phyloP scores from a whole-genome alignment of 768 basidiomycete genomes.

The Scleroderma bovista region DNA sequence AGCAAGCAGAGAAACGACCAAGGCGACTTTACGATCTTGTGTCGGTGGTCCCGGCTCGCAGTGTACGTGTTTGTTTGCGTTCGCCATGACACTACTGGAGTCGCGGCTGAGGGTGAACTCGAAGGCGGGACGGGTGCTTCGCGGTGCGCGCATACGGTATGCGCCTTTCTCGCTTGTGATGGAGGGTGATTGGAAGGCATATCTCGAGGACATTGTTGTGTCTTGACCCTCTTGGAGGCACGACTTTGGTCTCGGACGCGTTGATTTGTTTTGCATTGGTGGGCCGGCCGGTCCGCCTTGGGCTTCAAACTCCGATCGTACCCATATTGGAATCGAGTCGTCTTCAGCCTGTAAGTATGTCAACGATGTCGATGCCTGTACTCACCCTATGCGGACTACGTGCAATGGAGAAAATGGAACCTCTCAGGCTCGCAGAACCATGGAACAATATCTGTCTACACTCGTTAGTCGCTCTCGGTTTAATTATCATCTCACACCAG shows the following conservation, averaged over 20 bases:
- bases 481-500: conserved; percentile 3
- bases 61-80: background rate
- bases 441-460: conserved; percentile 85
- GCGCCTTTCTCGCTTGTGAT: conserved; percentile 59
- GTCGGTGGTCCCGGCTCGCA: background rate
- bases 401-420: conserved; percentile 82
- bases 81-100: background rate
- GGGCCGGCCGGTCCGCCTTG: too few species aligned
- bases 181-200: conserved; percentile 50
- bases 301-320: too few species aligned
- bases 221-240: too few species aligned
- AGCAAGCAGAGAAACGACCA: conserved; percentile 42
- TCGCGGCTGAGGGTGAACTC: conserved; percentile 16
- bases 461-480: conserved; percentile 3
- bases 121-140: conserved; percentile 16
- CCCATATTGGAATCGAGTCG: too few species aligned
- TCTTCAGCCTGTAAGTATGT: too few species aligned
- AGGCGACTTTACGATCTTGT: conserved; percentile 32
- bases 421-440: conserved; percentile 75
- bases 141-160: conserved; percentile 53
- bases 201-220: conserved; percentile 8
- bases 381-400: conserved; percentile 45
- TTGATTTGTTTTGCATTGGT: too few species aligned
- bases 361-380: conserved; percentile 2
- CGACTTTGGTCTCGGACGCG: too few species aligned